Conservation (phyloP, 495 filamentous ascomycete species). For the Hyaloscypha hepaticicola region DNA sequence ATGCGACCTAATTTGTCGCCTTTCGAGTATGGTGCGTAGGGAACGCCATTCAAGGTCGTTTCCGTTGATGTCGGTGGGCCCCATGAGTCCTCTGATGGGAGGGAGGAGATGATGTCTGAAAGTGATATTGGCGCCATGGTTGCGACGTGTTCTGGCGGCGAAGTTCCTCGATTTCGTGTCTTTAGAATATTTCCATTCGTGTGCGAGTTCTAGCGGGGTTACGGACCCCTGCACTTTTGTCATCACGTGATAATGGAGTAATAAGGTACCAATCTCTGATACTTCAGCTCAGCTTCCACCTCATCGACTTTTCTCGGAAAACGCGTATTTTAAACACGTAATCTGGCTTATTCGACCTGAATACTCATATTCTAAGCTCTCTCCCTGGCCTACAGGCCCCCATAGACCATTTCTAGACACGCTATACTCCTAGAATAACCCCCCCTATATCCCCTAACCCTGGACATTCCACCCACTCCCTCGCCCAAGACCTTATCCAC, state of each 20-base stretch:
- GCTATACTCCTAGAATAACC: no score
- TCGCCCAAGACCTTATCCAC: no score
- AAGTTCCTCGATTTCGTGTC: slow-evolving; percentile 4
- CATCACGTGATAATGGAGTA: background rate
- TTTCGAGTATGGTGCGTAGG: slow-evolving; percentile 97
- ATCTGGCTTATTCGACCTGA: no score
- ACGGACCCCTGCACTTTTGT: background rate
- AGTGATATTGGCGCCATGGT: slow-evolving; percentile 40
- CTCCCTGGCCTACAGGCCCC: no score
- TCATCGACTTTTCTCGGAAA: no score
- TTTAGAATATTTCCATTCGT: slow-evolving; percentile 5
- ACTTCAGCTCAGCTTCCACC: no score
- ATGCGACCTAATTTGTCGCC: slow-evolving; percentile 98
- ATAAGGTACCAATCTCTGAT: no score
- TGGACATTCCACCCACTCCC: no score
- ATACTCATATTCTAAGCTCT: no score
- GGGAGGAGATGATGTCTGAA: slow-evolving; percentile 54
- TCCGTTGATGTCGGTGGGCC: slow-evolving; percentile 78
- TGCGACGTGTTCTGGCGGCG: slow-evolving; percentile 20
- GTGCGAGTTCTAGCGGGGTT: slow-evolving; percentile 7
- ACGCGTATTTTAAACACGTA: no score
- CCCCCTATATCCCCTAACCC: no score
- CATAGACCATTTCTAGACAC: no score
- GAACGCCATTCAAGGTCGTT: slow-evolving; percentile 88
- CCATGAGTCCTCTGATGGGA: slow-evolving; percentile 70